Conservation (phyloP, 192 early-diverging fungal genomes). For the Backusella australiensis region DNA sequence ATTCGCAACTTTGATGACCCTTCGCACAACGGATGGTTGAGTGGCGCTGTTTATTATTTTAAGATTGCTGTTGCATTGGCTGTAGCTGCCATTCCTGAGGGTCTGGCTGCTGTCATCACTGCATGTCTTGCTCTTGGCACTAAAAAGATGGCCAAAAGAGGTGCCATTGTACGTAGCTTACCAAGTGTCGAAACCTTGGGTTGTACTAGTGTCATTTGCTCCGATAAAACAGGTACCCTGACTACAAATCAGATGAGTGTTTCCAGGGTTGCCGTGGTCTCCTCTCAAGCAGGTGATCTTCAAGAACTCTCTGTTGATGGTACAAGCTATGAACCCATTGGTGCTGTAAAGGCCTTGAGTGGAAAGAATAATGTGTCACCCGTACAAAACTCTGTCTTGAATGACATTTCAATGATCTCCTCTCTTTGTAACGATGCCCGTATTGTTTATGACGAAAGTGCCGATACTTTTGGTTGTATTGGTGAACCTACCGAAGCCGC, state of each 20-base stretch:
- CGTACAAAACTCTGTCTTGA: slow-evolving; percentile 52
- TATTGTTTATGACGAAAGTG: slow-evolving; percentile 71
- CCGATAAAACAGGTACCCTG: slow-evolving; percentile 99
- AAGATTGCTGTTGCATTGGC: slow-evolving; percentile 98
- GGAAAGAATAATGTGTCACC: slow-evolving; percentile 41
- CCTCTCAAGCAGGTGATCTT: slow-evolving; percentile 44
- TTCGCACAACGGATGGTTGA: slow-evolving; percentile 86
- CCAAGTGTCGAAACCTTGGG: slow-evolving; percentile 96
- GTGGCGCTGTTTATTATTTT: slow-evolving; percentile 97
- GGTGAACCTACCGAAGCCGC: slow-evolving; percentile 99
- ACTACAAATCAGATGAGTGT: slow-evolving; percentile 99
- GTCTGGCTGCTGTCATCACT: slow-evolving; percentile 97
- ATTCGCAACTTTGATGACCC: slow-evolving; percentile 95
- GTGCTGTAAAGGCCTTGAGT: slow-evolving; percentile 43
- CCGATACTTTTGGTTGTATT: slow-evolving; percentile 66
- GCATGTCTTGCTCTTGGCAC: slow-evolving; percentile 97
- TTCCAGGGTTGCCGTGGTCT: slow-evolving; percentile 56
- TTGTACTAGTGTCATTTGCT: slow-evolving; percentile 96
- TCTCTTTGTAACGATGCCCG: slow-evolving; percentile 90
- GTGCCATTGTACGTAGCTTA: slow-evolving; percentile 93
- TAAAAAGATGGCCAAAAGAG: slow-evolving; percentile 93
- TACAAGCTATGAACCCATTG: slow-evolving; percentile 84
- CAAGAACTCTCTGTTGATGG: slow-evolving; percentile 81
- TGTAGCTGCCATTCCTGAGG: slow-evolving; percentile 99
- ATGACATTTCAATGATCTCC: slow-evolving; percentile 80